Evolutionary conservation across 306 rosid genomes (phyloP).

Genomic region (Geum urbanum): DNA sequence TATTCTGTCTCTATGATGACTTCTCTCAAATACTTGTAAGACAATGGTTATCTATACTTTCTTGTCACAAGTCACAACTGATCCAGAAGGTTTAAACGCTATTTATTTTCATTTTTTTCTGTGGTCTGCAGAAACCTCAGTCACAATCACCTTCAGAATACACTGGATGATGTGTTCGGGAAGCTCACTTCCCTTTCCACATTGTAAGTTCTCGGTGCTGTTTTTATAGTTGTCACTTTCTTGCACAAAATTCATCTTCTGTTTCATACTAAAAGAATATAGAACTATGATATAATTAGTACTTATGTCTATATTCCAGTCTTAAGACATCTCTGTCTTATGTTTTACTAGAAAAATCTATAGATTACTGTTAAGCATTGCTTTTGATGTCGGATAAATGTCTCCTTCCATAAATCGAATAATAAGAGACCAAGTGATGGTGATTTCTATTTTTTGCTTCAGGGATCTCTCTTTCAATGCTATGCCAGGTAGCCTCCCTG

Average conservation of each 20-base stretch:
- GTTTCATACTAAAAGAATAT: background rate
- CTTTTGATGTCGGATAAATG: conserved; percentile 10
- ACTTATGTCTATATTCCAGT: background rate
- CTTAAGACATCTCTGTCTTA: conserved; percentile 10
- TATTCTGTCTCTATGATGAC: conserved; percentile 51
- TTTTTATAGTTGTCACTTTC: conserved; percentile 2
- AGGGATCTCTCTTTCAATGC: conserved; percentile 91
- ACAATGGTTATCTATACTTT: conserved; percentile 22
- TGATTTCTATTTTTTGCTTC: conserved; percentile 37
- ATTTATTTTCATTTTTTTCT: conserved; percentile 20
- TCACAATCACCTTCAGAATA: conserved; percentile 77
- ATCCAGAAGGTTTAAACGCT: conserved; percentile 18
- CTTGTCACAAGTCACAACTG: conserved; percentile 13
- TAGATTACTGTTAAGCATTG: background rate
- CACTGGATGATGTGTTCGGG: conserved; percentile 42
- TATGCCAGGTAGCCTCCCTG: conserved; percentile 72
- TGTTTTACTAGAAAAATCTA: conserved; percentile 1
- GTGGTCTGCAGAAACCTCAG: conserved; percentile 61
- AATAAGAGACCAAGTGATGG: conserved; percentile 10
- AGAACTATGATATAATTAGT: background rate
- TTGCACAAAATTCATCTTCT: conserved; percentile 3
- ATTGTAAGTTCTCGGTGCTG: conserved; percentile 46
- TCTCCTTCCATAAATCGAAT: background rate
- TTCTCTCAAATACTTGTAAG: conserved; percentile 74
- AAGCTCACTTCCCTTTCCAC: conserved; percentile 70